These are phyloP conservation scores for Graphilbum ipis-grandicollis DNA, from an alignment of 2,329 filamentous ascomycete genomes.

Conservation along the genomic window DNA sequence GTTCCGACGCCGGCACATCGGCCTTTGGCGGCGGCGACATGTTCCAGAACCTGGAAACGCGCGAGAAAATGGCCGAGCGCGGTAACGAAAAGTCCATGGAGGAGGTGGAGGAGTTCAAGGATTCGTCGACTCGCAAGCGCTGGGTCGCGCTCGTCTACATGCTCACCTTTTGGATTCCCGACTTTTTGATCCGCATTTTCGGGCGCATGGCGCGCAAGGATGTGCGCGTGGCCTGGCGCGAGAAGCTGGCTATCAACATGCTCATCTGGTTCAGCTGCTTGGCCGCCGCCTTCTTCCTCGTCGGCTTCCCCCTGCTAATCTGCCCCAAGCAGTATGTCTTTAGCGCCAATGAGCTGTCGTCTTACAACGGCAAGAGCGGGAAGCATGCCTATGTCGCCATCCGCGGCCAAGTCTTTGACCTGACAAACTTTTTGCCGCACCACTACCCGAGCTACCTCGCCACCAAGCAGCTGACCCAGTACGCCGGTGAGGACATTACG, in stretches of 20 bases:
- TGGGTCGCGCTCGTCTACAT: conserved; percentile 76
- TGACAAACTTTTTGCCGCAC: conserved; percentile 51
- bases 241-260: conserved; percentile 95
- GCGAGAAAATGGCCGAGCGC: conserved; percentile 88
- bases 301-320: conserved; percentile 72
- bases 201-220: conserved; percentile 87
- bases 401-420: conserved; percentile 76
- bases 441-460: conserved; percentile 60
- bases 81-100: conserved; percentile 79
- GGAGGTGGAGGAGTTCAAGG: conserved; percentile 71
- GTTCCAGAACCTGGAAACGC: conserved; percentile 92
- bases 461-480: conserved; percentile 51
- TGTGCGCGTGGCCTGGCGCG: conserved; percentile 81
- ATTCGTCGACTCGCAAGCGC: conserved; percentile 67
- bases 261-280: conserved; percentile 82
- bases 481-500: conserved; percentile 78
- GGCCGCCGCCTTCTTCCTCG: conserved; percentile 71
- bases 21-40: conserved; percentile 86
- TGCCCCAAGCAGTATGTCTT: conserved; percentile 86
- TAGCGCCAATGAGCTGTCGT: conserved; percentile 57
- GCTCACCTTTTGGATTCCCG: conserved; percentile 76
- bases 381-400: conserved; percentile 57
- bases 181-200: conserved; percentile 58
- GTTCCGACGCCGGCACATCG: conserved; percentile 85
- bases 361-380: conserved; percentile 54